These are phyloP conservation scores for Rhizomucor pusillus DNA, from an alignment of 371 early-diverging fungal species.

Conservation along the genomic window DNA sequence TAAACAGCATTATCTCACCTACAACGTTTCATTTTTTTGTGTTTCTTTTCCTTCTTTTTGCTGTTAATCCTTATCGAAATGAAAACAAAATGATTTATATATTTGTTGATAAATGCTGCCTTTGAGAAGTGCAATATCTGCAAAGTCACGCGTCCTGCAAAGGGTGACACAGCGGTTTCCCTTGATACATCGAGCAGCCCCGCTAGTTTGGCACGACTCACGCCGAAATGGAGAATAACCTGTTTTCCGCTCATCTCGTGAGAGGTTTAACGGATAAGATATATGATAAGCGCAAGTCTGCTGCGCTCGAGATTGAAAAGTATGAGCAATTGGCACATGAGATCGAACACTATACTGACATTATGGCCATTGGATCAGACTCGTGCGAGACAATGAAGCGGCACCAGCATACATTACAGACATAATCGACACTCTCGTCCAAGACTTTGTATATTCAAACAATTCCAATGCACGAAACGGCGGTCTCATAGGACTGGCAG, in stretches of 20 bases:
- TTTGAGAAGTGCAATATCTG: background rate
- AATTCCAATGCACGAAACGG: slow-evolving; percentile 84
- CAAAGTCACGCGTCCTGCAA: no score
- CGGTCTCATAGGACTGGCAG: slow-evolving; percentile 88
- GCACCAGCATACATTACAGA: slow-evolving; percentile 53
- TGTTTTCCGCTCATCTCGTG: slow-evolving; percentile 29
- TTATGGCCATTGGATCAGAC: slow-evolving; percentile 16
- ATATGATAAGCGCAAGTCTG: slow-evolving; percentile 87
- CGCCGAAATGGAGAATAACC: slow-evolving; percentile 23
- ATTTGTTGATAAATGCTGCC: background rate
- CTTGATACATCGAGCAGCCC: no score
- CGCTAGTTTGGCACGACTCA: no score
- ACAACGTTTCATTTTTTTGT: background rate
- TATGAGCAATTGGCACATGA: background rate
- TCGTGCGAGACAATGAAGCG: slow-evolving; percentile 65
- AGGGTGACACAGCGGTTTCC: no score
- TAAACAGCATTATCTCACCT: background rate
- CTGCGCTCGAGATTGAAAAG: slow-evolving; percentile 88
- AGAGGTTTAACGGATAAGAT: slow-evolving; percentile 78
- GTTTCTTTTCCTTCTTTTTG: background rate
- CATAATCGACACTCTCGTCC: slow-evolving; percentile 70
- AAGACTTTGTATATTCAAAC: slow-evolving; percentile 81
- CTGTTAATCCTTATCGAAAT: background rate
- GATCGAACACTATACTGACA: no score
- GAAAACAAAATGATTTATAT: background rate